Conservation (phyloP, 352 stramenopile species). For the Phytophthora niederhauseri region DNA sequence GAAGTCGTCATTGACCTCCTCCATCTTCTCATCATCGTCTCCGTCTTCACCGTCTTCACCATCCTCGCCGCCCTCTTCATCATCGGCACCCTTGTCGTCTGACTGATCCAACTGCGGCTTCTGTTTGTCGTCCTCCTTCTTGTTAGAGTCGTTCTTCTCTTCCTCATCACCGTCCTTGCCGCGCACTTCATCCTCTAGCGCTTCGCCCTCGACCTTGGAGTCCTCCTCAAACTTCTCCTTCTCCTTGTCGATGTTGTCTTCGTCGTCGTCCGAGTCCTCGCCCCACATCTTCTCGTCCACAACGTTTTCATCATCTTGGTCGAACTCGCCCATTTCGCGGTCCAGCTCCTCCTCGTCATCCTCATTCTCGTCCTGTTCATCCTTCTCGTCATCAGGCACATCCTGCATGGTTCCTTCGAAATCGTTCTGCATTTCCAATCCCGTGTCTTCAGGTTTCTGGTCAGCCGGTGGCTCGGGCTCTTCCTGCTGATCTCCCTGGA, state of each 20-base stretch:
- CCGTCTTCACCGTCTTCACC: constrained; percentile 39
- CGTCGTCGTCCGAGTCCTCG: constrained; percentile 91
- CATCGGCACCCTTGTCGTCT: constrained; percentile 46
- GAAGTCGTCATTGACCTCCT: constrained; percentile 93
- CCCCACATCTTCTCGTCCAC: constrained; percentile 99
- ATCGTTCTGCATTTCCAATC: constrained; percentile 99
- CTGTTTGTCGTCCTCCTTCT: constrained; percentile 51
- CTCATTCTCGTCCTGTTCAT: constrained; percentile 88
- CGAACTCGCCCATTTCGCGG: constrained; percentile 98
- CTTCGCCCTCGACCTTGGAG: constrained; percentile 78
- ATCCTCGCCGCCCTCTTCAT: constrained; percentile 40
- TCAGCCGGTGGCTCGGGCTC: constrained; percentile 85
- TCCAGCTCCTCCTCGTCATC: constrained; percentile 96
- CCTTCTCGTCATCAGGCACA: constrained; percentile 92
- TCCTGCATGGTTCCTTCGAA: constrained; percentile 99
- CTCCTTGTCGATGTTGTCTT: constrained; percentile 96
- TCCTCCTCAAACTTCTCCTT: constrained; percentile 95
- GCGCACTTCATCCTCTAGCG: constrained; percentile 89
- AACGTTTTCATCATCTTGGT: constrained; percentile 97
- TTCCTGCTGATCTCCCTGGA: constrained; percentile 94
- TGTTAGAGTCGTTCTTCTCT: constrained; percentile 67
- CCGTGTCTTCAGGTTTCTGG: constrained; percentile 95
- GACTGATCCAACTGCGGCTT: constrained; percentile 59
- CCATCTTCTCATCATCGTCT: constrained; percentile 70
- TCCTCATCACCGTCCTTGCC: constrained; percentile 91